These are phyloP conservation scores for Phytophthora litchii DNA, from an alignment of 352 stramenopile species.

Conservation along the genomic window DNA sequence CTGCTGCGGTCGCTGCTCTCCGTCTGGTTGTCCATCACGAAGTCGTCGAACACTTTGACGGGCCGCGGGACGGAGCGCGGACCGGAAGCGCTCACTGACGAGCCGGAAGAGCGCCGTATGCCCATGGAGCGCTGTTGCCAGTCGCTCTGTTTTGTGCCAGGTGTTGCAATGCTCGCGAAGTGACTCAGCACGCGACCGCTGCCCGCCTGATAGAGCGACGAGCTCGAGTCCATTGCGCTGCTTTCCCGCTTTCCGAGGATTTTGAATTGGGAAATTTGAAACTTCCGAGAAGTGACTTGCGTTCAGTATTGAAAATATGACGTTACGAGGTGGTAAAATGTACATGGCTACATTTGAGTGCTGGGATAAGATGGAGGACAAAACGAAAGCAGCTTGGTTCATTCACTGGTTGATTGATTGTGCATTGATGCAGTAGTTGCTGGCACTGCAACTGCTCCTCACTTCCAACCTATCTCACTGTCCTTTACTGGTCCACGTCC, in stretches of 20 bases:
- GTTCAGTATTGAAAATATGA: constrained; percentile 19
- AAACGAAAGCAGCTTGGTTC: constrained; percentile 19
- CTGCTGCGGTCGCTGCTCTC: constrained; percentile 35
- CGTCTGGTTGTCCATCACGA: constrained; percentile 38
- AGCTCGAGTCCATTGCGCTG: constrained; percentile 23
- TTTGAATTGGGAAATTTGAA: constrained; percentile 24
- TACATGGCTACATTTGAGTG: constrained; percentile 16
- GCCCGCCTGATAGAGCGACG: constrained; percentile 51
- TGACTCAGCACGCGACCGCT: constrained; percentile 67
- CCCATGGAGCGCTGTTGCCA: constrained; percentile 27
- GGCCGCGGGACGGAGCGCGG: constrained; percentile 25
- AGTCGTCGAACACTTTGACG: constrained; percentile 37
- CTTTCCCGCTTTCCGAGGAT: constrained; percentile 21
- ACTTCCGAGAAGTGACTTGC: constrained; percentile 16
- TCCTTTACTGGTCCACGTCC: constrained; percentile 92
- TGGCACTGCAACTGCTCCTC: neutral
- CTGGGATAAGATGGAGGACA: neutral
- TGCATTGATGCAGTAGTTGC: neutral
- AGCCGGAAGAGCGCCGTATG: constrained; percentile 11
- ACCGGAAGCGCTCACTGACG: constrained; percentile 3
- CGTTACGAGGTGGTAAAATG: neutral
- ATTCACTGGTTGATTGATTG: constrained; percentile 26
- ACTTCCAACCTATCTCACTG: constrained; percentile 13
- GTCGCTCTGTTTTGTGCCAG: constrained; percentile 35
- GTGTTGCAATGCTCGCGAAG: constrained; percentile 60